A percentile compares a stretch with the other conserved stretches of the same genome.
These are phyloP conservation scores for Xylaria sp. DNA, from an alignment of 2,329 filamentous ascomycete species.

Conservation along the genomic window DNA sequence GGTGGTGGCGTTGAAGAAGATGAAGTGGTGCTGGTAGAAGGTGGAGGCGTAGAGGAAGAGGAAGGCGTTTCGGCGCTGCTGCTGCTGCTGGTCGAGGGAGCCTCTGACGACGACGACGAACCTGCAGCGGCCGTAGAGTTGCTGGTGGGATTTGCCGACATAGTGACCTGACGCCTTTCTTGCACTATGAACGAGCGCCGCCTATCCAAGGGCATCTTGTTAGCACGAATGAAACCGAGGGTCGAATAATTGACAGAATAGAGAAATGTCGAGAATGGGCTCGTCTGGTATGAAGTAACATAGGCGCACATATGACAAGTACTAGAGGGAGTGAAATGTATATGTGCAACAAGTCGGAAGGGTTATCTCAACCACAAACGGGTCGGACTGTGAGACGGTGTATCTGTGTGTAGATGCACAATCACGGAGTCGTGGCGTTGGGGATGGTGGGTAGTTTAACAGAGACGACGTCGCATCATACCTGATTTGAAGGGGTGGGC, in stretches of 20 bases:
- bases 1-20: conserved; percentile 34
- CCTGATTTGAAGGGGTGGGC: conserved; percentile 28
- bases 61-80: conserved; percentile 24
- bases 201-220: conserved; percentile 50
- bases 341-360: conserved; percentile 6
- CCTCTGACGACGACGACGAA: conserved; percentile 30
- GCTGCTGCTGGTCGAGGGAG: conserved; percentile 24
- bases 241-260: conserved; percentile 1
- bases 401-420: conserved; percentile 15
- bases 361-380: conserved; percentile 15
- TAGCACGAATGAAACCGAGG: conserved; percentile 43
- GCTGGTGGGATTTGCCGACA: conserved; percentile 45
- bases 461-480: conserved; percentile 25
- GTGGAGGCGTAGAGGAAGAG: conserved; percentile 14
- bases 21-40: conserved; percentile 31
- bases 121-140: conserved; percentile 21
- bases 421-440: conserved; percentile 10
- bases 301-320: not conserved
- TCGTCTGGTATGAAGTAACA: conserved; percentile 13
- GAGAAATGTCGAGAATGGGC: conserved; percentile 11
- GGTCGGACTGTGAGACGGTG: conserved; percentile 16
- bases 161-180: conserved; percentile 45
- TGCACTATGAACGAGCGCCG: conserved; percentile 42
- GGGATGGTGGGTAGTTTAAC: conserved; percentile 6
- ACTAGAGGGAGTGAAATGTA: not conserved